Evolutionary conservation across 1,139 yeast genomes (phyloP).

Genomic region (Pichia sp.): DNA sequence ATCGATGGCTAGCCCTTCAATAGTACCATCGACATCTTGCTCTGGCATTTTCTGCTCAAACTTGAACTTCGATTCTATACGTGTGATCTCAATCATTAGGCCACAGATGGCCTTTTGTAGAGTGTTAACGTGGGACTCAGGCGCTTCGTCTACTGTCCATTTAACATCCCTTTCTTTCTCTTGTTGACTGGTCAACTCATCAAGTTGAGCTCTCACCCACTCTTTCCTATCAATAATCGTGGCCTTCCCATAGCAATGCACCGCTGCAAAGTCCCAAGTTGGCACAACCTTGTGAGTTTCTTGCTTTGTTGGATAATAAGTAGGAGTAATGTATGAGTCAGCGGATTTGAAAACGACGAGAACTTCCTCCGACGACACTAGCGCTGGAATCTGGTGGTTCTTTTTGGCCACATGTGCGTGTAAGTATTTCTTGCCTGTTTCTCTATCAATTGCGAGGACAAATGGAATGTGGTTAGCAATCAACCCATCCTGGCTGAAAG

Average conservation of each 20-base stretch:
- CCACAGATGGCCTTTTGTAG: conserved; percentile 55
- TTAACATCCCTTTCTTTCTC: conserved; percentile 37
- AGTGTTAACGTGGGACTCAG: conserved; percentile 38
- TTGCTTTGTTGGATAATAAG: conserved; percentile 52
- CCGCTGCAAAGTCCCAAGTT: conserved; percentile 65
- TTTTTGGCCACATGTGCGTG: conserved; percentile 52
- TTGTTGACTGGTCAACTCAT: conserved; percentile 39
- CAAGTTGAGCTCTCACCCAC: conserved; percentile 43
- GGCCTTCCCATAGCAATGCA: conserved; percentile 52
- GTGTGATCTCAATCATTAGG: conserved; percentile 43
- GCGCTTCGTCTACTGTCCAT: conserved; percentile 59
- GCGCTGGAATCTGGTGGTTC: conserved; percentile 46
- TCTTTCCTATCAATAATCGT: conserved; percentile 39
- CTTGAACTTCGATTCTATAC: conserved; percentile 53
- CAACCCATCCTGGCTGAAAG: conserved; percentile 31
- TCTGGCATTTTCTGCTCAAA: conserved; percentile 46
- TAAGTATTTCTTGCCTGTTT: conserved; percentile 33
- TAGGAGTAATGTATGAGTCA: conserved; percentile 53
- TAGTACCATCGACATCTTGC: conserved; percentile 46
- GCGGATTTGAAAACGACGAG: conserved; percentile 50
- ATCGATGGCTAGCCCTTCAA: conserved; percentile 31
- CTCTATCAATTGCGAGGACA: conserved; percentile 27
- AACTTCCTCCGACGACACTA: conserved; percentile 33
- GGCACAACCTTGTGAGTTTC: conserved; percentile 61
- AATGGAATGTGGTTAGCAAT: conserved; percentile 60